These are phyloP conservation scores for Ganoderma lingzhi DNA, from an alignment of 1,284 basidiomycete genomes.

Conservation along the genomic window DNA sequence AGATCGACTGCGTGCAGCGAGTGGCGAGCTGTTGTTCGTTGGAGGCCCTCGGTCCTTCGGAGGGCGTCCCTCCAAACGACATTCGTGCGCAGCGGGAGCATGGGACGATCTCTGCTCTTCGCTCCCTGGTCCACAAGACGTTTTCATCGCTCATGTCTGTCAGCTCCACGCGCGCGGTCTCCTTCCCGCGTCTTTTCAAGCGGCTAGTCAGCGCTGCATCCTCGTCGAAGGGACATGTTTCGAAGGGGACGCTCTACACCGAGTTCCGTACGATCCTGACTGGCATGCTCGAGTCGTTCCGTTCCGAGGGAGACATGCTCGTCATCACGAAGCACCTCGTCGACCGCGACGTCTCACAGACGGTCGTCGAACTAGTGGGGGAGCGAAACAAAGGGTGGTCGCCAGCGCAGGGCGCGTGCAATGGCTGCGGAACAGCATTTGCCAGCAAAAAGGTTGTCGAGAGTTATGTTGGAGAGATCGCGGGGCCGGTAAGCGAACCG, in stretches of 20 bases:
- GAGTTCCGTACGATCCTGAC: conserved; percentile 93
- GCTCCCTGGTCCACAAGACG: conserved; percentile 84
- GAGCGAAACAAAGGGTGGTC: conserved; percentile 42
- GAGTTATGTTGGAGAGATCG: conserved; percentile 18
- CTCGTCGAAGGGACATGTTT: conserved; percentile 51
- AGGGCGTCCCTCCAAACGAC: conserved; percentile 33
- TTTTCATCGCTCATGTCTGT: conserved; percentile 88
- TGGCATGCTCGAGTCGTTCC: conserved; percentile 95
- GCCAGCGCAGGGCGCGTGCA: conserved; percentile 37
- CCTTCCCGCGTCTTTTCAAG: conserved; percentile 92
- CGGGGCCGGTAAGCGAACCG: conserved; percentile 35
- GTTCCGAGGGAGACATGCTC: conserved; percentile 92
- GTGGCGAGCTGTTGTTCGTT: conserved; percentile 57
- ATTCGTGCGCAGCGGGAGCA: conserved; percentile 36
- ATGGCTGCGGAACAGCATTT: conserved; percentile 36
- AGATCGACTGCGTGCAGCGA: conserved; percentile 82
- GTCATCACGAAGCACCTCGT: conserved; percentile 87
- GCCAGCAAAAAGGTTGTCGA: conserved; percentile 28
- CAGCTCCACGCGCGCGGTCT: conserved; percentile 83
- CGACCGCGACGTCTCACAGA: conserved; percentile 84
- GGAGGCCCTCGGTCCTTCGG: conserved; percentile 36
- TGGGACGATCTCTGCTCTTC: conserved; percentile 60
- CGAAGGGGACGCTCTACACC: conserved; percentile 78
- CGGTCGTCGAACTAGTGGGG: conserved; percentile 58
- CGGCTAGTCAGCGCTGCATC: conserved; percentile 84